Evolutionary conservation across 352 stramenopile species (phyloP).

Genomic region (Pythium pyrilobum): DNA sequence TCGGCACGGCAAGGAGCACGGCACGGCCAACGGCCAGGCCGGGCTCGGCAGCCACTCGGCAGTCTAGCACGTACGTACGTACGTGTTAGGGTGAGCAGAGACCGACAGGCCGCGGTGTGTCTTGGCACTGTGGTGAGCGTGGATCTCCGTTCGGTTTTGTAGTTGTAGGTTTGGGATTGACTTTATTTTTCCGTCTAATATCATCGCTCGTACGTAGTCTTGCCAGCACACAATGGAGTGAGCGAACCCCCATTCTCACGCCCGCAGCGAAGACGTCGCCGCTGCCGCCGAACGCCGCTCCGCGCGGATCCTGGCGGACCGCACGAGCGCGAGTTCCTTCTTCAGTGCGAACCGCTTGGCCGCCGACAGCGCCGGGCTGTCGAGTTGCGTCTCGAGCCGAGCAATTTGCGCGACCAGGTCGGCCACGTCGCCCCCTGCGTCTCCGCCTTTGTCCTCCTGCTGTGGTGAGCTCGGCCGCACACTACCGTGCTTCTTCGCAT

Average conservation of each 20-base stretch:
- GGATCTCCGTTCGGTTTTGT: conserved; percentile 11
- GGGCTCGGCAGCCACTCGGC: not conserved
- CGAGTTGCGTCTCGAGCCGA: conserved; percentile 54
- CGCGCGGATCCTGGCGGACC: conserved; percentile 60
- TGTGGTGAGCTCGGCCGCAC: not conserved
- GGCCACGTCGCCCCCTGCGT: not conserved
- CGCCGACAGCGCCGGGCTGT: conserved; percentile 52
- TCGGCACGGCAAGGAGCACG: conserved; percentile 28
- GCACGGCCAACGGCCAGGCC: not conserved
- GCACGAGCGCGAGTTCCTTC: conserved; percentile 70
- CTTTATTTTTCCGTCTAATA: conserved; percentile 8
- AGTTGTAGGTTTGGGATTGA: conserved; percentile 10
- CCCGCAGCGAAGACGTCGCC: not conserved
- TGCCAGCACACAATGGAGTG: too few relatives aligned
- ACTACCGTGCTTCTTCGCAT: not conserved
- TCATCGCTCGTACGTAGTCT: too few relatives aligned
- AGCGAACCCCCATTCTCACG: not conserved
- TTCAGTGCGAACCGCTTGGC: conserved; percentile 78
- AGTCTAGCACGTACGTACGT: not conserved
- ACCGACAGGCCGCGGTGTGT: not conserved
- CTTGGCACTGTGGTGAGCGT: not conserved
- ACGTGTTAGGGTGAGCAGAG: not conserved
- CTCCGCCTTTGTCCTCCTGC: not conserved
- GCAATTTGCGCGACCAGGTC: conserved; percentile 32
- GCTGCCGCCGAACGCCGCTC: conserved; percentile 22